Evolutionary conservation across 495 filamentous ascomycete species (phyloP), one percentile per base, ranked within the genome.

Genomic region (Talaromyces borbonicus): DNA sequence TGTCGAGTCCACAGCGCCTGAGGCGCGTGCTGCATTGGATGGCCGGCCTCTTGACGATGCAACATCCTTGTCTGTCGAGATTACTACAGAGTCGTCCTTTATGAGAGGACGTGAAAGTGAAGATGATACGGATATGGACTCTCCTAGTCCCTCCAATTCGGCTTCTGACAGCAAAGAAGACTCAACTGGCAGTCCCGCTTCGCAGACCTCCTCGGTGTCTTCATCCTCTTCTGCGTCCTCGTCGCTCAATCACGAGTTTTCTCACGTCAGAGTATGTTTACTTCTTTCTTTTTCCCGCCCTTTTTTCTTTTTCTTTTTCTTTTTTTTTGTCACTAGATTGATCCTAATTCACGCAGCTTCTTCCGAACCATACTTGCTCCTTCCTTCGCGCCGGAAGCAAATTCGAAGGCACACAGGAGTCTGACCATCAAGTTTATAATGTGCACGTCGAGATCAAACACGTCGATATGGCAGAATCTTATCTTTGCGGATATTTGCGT

Each of bases 361-460:
- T 68, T 33, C 72, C 73, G 16, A 73, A 71, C 50, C 65, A 74
- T 50, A 67, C 86, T 2, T 93, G 87, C 5, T 92, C 87, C 4
- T 94, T 83, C 60, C 70, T 99, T 19, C 83, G 87, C 30, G 80
- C 90, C 1, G 89, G 90, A 20, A 93, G 86, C 63, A 85, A 75
- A 60, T 99, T 97, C 57, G 71, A 73, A 25, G 93, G 93, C 36
- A 92, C 85, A 8, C 93, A 99, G 55, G 82, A 87, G 59, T 96
- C 90, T 5, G 89, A 95, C 53, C 77, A 80, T 32, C 88, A 93
- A 52, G 74, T 82, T 4, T 99, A 99, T 61, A 86, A 90, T 47
- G 93, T 99, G 5, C 84, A 95, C 50, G 93, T 99, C 33, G 89
- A 96, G 58, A 85, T 99, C 55, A 96, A 96, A 62, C 81, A 94